Base-by-base conservation (phyloP, 768 basidiomycete species). In the Psilocybe tampanensis region DNA sequence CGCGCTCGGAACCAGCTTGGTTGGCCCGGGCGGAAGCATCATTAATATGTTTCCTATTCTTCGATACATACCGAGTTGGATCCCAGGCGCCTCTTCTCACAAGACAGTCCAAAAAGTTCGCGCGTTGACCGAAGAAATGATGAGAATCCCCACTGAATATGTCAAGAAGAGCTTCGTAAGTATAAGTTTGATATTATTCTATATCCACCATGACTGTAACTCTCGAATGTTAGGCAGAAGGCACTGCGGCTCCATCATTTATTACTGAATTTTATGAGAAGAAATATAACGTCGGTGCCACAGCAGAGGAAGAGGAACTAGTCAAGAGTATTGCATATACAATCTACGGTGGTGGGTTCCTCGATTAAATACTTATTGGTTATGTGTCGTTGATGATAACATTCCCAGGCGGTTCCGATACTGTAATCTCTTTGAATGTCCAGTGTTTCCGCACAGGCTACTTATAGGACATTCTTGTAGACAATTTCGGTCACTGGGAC, bases 1-100 rank as follows among this genome's bases (percentile, higher is more conserved):
- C 18, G 45, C 65, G 12, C 57, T 69, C 52, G 44, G 71, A 53
- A 29, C 55, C 54, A 19, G 64, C 58, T 32, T 70, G 15, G 19
- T 59, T 2, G 26, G 44, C 5, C 55, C 60, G 26, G 47, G 61
- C 18, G 49, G 49, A 1, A 58, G 56, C 8, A 15, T 58, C 2
- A 45, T 62, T 12, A 64, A 64, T 32, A 51, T 52, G 12, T 34
- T 68, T 15, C 66, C 66, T 13, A 5, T 57, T 17, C 47, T 68
- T 12, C 52, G 49, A 19, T 36, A 60, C 24, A 26, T 68, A 5
- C 66, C 66, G 5, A 32, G 48, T 2, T 66, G 65, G 65, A 44
- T 62, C 19, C 65, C 65, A n/a, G 61, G 64, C 15, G 51, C 61
- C 11, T 43, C 32, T 17, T 43, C 52, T 8, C 32, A 45, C 12